Percentiles rank a stretch among this genome's conserved stretches.
phyloP scores from a whole-genome alignment of 345 rosid genomes.

The Moricandia arvensis region DNA sequence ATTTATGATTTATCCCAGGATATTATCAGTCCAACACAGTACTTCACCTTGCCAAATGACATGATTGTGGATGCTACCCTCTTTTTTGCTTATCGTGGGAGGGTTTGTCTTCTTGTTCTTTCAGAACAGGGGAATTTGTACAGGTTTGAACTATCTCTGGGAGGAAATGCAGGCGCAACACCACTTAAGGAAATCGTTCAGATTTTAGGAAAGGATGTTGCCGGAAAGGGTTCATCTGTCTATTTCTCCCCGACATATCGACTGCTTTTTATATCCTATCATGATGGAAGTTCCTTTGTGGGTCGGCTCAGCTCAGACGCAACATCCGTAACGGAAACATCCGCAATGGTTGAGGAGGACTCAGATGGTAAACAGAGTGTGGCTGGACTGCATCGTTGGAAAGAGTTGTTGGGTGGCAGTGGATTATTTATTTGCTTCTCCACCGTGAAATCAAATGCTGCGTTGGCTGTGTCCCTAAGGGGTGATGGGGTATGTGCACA shows the following conservation, averaged over 20 bases:
- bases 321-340: constrained; percentile 61
- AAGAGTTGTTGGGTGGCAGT: constrained; percentile 71
- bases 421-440: constrained; percentile 87
- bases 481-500: constrained; percentile 68
- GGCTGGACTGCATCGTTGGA: constrained; percentile 93
- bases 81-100: constrained; percentile 75
- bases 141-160: constrained; percentile 72
- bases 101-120: constrained; percentile 79
- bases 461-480: constrained; percentile 64
- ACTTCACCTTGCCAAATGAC: constrained; percentile 81
- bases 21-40: constrained; percentile 90
- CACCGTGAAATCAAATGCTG: constrained; percentile 67
- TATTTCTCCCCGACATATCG: constrained; percentile 76
- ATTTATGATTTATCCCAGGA: constrained; percentile 96
- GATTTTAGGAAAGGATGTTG: constrained; percentile 58
- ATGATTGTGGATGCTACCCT: constrained; percentile 85
- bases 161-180: constrained; percentile 79
- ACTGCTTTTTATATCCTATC: constrained; percentile 76
- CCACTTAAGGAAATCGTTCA: constrained; percentile 75
- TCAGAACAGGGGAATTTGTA: constrained; percentile 79
- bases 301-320: constrained; percentile 73
- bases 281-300: constrained; percentile 79
- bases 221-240: constrained; percentile 80
- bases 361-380: constrained; percentile 65
- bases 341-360: constrained; percentile 72